These are phyloP conservation scores for Trifolium subterraneum DNA, from an alignment of 306 rosid genomes.

Conservation along the genomic window DNA sequence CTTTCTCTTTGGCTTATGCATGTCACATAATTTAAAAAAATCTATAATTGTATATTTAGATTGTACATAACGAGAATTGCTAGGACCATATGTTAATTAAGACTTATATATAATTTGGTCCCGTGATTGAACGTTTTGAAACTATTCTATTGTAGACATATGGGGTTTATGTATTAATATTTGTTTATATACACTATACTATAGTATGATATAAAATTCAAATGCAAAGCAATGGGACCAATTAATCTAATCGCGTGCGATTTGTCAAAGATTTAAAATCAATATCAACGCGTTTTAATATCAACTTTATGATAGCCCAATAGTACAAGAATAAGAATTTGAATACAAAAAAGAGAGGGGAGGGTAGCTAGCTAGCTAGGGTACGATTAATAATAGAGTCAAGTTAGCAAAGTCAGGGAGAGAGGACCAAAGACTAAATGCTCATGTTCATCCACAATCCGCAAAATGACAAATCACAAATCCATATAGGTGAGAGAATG, in stretches of 20 bases:
- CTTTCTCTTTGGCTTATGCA: slow-evolving; percentile 33
- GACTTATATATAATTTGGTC: slow-evolving; percentile 28
- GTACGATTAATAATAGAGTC: slow-evolving; percentile 39
- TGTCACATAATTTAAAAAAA: slow-evolving; percentile 12
- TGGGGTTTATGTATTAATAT: neutral
- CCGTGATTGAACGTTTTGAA: slow-evolving; percentile 41
- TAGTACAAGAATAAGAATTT: slow-evolving; percentile 33
- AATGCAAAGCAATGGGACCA: slow-evolving; percentile 49
- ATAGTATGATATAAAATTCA: neutral
- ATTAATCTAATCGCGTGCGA: slow-evolving; percentile 52
- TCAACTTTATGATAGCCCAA: slow-evolving; percentile 41
- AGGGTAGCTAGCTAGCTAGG: slow-evolving; percentile 33
- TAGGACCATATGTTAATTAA: slow-evolving; percentile 39
- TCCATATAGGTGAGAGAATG: slow-evolving; percentile 46
- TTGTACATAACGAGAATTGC: slow-evolving; percentile 40
- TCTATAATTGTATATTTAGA: neutral
- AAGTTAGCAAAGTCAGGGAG: slow-evolving; percentile 33
- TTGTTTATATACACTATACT: neutral
- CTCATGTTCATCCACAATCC: slow-evolving; percentile 53
- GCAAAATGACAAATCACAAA: slow-evolving; percentile 73
- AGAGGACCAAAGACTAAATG: slow-evolving; percentile 42
- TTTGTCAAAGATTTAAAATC: slow-evolving; percentile 66
- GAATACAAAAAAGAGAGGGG: slow-evolving; percentile 22
- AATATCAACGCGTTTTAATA: slow-evolving; percentile 58
- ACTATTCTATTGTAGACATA: slow-evolving; percentile 39